Percentiles rank a stretch among this genome's conserved stretches.
These are phyloP conservation scores for Leccinum fallax DNA, from an alignment of 1,284 basidiomycete genomes.

Conservation along the genomic window DNA sequence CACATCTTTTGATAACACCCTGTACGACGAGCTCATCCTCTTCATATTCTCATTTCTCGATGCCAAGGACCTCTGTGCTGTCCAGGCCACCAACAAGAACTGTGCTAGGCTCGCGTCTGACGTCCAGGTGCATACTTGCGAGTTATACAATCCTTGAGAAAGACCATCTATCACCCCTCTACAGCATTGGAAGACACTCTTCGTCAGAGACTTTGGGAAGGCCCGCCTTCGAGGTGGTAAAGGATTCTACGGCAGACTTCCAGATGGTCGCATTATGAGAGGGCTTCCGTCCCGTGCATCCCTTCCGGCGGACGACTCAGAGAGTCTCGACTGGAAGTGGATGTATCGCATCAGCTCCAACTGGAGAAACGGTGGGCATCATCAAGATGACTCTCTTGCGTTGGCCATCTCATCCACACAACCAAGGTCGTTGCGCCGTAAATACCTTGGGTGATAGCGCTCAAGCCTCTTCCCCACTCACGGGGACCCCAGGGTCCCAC, in stretches of 20 bases:
- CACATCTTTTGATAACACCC: slow-evolving; percentile 52
- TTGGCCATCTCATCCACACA: slow-evolving; percentile 23
- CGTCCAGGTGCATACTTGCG: slow-evolving; percentile 47
- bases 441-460: slow-evolving; percentile 15
- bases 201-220: slow-evolving; percentile 63
- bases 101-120: slow-evolving; percentile 66
- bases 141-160: slow-evolving; percentile 6
- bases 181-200: slow-evolving; percentile 60
- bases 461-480: slow-evolving; percentile 1
- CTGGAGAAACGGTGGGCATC: slow-evolving; percentile 69
- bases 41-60: slow-evolving; percentile 72
- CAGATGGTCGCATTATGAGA: slow-evolving; percentile 59
- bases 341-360: slow-evolving; percentile 83
- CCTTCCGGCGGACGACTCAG: slow-evolving; percentile 25
- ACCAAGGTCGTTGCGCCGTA: slow-evolving; percentile 35
- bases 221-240: slow-evolving; percentile 64
- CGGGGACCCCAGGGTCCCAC: slow-evolving; percentile 25
- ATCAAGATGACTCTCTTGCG: slow-evolving; percentile 15
- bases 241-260: slow-evolving; percentile 53
- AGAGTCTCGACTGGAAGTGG: slow-evolving; percentile 70
- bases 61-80: slow-evolving; percentile 63
- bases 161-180: not conserved
- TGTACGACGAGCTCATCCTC: slow-evolving; percentile 77
- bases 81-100: slow-evolving; percentile 63
- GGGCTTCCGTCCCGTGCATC: slow-evolving; percentile 57